Evolutionary conservation across 1,284 basidiomycete species (phyloP).

Genomic region (Caloboletus firmus): DNA sequence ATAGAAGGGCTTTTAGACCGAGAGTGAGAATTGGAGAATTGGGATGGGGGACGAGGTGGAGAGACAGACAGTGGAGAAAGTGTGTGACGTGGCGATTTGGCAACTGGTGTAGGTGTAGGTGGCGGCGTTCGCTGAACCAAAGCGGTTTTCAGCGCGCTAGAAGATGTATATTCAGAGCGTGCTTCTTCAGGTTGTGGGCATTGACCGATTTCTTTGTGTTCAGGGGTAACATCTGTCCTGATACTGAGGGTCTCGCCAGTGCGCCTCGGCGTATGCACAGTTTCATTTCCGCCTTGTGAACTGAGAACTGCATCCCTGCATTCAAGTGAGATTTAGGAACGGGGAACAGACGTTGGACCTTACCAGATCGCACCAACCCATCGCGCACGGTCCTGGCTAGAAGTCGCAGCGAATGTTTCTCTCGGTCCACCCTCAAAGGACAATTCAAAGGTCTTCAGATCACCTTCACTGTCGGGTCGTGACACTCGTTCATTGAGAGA

Average conservation of each 20-base stretch:
- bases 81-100: constrained; percentile 20
- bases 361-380: constrained; percentile 76
- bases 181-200: constrained; percentile 16
- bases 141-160: constrained; percentile 19
- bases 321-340: constrained; percentile 4
- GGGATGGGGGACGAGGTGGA: constrained; percentile 30
- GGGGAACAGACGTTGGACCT: constrained; percentile 10
- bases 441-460: constrained; percentile 62
- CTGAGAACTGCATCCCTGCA: constrained; percentile 60
- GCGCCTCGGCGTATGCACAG: not conserved
- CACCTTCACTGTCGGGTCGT: constrained; percentile 39
- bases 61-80: constrained; percentile 24
- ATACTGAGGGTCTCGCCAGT: constrained; percentile 13
- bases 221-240: constrained; percentile 18
- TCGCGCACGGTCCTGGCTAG: constrained; percentile 60
- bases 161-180: constrained; percentile 33
- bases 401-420: constrained; percentile 61
- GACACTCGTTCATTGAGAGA: constrained; percentile 51
- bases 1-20: constrained; percentile 51
- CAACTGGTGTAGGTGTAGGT: constrained; percentile 28
- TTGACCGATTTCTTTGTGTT: constrained; percentile 1
- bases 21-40: constrained; percentile 27
- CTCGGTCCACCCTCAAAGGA: constrained; percentile 49
- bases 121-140: constrained; percentile 10
- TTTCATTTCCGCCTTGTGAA: constrained; percentile 32